Evolutionary conservation across 129 eudicot species (phyloP), one percentile per base, ranked within the genome.

Genomic region (Flaveria brownii): DNA sequence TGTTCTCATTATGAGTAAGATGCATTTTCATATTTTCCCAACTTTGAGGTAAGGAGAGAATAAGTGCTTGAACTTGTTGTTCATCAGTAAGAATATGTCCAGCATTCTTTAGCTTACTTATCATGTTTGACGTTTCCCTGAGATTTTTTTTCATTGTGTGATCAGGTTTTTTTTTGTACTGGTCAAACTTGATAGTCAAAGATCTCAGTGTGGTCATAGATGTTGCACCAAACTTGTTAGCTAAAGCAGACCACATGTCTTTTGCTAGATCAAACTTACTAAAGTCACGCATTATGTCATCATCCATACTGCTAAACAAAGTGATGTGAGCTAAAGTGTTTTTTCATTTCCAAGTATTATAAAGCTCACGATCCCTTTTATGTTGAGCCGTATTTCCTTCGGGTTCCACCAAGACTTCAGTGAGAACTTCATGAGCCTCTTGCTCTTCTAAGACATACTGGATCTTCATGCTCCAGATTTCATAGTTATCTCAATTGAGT

Each of bases 161-260:
- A 14, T 33, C 46, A 28, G 18, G 39, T 14, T 5, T 5, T 23
- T 28, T 64, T 33, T 30, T 20, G 22, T 64, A 64, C 0, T 14
- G 46, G 46, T 64, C 70, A 64, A 60, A 30, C 70, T 64, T 64
- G 22, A 64, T 30, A 28, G 54, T 49, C n/a, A 49, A 14, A 4
- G 54, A 49, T 14, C 54, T 49, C n/a, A 13, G 0, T 49, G 13
- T 33, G 22, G 70, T 64, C 45, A 64, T 23, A 2, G n/a, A 49
- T 1, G 54, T 14, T 11, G n/a, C 54, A 2, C 54, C 54, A 49
- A 49, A 49, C 16, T 2, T 12, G 5, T 12, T 14, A 49, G 54
- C 54, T 14, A 49, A 49, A 11, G 54, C 5, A 14, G n/a, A 49
- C n/a, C 54, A 49, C 5, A 13, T 49, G 54, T 49, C 54, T 14